Conservation (phyloP, 768 basidiomycete species). For the Leccinum incarnatum region DNA sequence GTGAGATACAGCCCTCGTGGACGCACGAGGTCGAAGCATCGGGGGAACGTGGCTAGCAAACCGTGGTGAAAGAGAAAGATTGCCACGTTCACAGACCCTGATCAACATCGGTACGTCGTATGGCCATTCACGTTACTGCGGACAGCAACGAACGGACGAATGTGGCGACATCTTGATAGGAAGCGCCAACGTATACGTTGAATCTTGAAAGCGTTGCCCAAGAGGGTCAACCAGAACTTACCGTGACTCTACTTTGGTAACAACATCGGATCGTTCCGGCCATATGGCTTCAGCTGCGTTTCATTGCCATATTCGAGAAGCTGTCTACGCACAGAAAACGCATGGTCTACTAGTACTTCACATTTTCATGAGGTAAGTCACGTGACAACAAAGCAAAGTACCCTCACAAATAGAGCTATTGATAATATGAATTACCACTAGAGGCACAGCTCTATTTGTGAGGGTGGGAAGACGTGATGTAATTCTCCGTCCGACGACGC, state of each 20-base stretch:
- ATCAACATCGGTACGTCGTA: background rate
- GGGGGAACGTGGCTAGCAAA: background rate
- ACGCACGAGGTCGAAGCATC: background rate
- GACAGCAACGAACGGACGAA: background rate
- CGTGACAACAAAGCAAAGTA: too few relatives aligned
- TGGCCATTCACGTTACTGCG: background rate
- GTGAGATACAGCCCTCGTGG: constrained; percentile 2
- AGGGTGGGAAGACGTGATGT: too few relatives aligned
- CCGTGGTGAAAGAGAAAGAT: background rate
- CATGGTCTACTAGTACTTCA: too few relatives aligned
- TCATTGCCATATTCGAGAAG: too few relatives aligned
- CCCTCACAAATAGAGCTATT: too few relatives aligned
- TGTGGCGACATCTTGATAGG: background rate
- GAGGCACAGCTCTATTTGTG: too few relatives aligned
- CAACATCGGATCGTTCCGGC: background rate
- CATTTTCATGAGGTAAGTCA: too few relatives aligned
- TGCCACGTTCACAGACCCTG: background rate
- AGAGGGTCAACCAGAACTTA: background rate
- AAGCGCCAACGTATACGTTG: background rate
- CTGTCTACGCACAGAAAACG: too few relatives aligned
- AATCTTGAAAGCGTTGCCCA: background rate
- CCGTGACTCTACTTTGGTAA: background rate
- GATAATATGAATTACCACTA: too few relatives aligned
- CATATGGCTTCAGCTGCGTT: background rate
- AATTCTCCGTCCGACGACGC: too few relatives aligned